A percentile compares a stretch with the other conserved stretches of the same genome.
Conservation (phyloP, 305 asterid species). For the Solanum aculeatissimum region DNA sequence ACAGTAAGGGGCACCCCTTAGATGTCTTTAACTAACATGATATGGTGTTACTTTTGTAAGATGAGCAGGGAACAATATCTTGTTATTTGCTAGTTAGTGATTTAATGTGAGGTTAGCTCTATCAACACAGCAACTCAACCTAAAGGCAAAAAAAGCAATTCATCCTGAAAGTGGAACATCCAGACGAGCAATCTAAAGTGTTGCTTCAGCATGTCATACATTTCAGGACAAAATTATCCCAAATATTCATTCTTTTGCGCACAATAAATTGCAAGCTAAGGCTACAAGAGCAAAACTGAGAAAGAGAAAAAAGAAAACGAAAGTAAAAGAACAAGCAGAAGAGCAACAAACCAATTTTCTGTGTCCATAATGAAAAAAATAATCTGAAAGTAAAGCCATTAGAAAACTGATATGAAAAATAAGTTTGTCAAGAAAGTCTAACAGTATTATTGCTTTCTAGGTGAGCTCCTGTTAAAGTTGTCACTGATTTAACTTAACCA, state of each 20-base stretch:
- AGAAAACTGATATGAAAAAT: neutral
- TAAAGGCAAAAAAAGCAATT: neutral
- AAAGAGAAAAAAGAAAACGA: neutral
- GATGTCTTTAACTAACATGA: neutral
- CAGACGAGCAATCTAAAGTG: neutral
- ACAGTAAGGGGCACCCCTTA: neutral
- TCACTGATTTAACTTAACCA: too few relatives aligned
- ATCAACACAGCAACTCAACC: neutral
- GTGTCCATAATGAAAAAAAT: neutral
- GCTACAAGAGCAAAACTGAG: neutral
- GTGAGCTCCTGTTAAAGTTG: neutral
- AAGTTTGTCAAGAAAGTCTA: neutral
- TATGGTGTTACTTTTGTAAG: neutral
- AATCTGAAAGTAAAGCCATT: neutral
- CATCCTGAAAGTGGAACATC: neutral
- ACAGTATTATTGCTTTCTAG: neutral
- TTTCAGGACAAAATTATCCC: neutral
- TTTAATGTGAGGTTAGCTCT: neutral
- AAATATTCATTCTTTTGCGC: neutral
- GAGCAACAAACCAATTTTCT: neutral
- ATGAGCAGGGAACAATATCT: neutral
- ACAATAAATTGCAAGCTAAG: neutral
- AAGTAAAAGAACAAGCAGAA: neutral
- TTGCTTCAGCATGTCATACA: neutral
- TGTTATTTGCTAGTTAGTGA: neutral